Base-by-base conservation (phyloP, 768 basidiomycete species). In the Butyriboletus loyo region DNA sequence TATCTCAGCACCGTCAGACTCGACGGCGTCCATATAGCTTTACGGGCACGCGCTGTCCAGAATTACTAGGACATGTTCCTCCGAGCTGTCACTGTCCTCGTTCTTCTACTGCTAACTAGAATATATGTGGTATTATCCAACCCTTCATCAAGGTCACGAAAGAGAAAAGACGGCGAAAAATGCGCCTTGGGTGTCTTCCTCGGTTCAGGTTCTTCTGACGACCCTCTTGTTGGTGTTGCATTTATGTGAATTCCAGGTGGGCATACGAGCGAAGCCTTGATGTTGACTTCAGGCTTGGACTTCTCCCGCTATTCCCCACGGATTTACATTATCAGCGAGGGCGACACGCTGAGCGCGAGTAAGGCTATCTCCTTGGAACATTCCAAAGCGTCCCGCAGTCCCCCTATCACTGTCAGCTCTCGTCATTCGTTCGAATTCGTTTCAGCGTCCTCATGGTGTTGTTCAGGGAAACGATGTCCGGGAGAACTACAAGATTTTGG, bases 251-350 rank as follows among this genome's bases (percentile, higher is more conserved):
- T 45, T 28, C 31, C 65, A 98, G 96, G 97, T 40, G 97, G 97
- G 0, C 97, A 99, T 72, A 97, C 94, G 15, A 84, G 80, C 55
- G 97, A 99, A 75, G 88, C 86, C 38, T 69, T 96, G 56, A 75
- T 78, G 31, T 76, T 98, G 25, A 50, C 89, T 25, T 86, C 86
- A 3, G 72, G 84, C 13, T 70, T 99, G 24, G 84, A 94, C 65
- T 86, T 87, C 54, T 63, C 73, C 13, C 82, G 88, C 38, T 98
- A 94, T 69, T 76, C 75, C 7, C 84, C 82, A 15, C 78, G 97
- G 52, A 83, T 77, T 34, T 99, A 98, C 66, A 78, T 98, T 49
- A 69, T 91, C 58, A 87, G 87, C 58, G 77, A 88, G 57, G 93
- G 88, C 1, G 96, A 99, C 68, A 58, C 66, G 21, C 77, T 98